A percentile compares a stretch with the other conserved stretches of the same genome.
Conservation (phyloP, 768 basidiomycete genomes). For the Collybiopsis confluens region DNA sequence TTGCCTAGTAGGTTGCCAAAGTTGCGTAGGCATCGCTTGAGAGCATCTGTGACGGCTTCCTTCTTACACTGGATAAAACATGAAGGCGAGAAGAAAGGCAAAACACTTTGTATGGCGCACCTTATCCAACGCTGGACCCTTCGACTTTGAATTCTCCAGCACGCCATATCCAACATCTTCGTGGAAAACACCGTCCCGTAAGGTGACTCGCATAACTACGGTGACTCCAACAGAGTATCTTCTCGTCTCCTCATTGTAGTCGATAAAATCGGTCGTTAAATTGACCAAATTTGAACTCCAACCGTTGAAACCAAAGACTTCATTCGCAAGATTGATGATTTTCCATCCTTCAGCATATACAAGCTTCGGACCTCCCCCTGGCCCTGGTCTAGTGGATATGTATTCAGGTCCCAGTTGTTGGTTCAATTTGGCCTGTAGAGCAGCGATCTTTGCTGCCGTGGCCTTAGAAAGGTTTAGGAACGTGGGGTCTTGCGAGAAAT, state of each 20-base stretch:
- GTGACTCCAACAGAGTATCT: slow-evolving; percentile 74
- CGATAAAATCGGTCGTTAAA: slow-evolving; percentile 75
- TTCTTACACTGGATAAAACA: slow-evolving; percentile 78
- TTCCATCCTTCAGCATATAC: slow-evolving; percentile 98
- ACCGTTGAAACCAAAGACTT: slow-evolving; percentile 97
- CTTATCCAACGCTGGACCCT: slow-evolving; percentile 88
- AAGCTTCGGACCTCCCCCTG: slow-evolving; percentile 80
- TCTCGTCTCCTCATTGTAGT: slow-evolving; percentile 63
- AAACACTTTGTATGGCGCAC: slow-evolving; percentile 38
- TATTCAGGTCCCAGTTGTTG: slow-evolving; percentile 93
- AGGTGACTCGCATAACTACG: slow-evolving; percentile 81
- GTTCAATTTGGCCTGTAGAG: slow-evolving; percentile 76
- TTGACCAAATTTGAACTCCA: slow-evolving; percentile 82
- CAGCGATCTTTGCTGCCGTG: slow-evolving; percentile 61
- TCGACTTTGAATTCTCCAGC: slow-evolving; percentile 80
- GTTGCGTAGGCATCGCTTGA: slow-evolving; percentile 86
- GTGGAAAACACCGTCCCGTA: slow-evolving; percentile 84
- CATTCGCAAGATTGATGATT: slow-evolving; percentile 95
- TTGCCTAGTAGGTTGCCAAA: slow-evolving; percentile 96
- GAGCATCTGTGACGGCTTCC: slow-evolving; percentile 92
- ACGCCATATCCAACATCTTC: slow-evolving; percentile 94
- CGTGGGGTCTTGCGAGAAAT: slow-evolving; percentile 7
- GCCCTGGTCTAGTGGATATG: slow-evolving; percentile 84
- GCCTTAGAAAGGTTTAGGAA: slow-evolving; percentile 52
- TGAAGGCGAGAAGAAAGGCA: not conserved